Conservation (phyloP, 108 stramenopile genomes). For the Nitzschia sp. region DNA sequence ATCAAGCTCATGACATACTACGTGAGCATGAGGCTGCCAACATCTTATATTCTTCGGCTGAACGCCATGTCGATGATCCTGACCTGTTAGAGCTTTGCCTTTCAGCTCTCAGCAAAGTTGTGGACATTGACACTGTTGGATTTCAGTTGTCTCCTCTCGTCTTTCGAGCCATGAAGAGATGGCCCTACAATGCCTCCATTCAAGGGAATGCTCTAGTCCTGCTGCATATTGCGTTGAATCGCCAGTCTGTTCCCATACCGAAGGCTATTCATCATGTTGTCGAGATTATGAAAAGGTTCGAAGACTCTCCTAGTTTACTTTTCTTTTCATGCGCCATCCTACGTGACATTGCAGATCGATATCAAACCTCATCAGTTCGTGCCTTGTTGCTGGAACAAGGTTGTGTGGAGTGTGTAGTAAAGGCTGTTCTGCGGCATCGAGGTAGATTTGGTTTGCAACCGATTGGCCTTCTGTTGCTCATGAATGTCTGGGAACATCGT, state of each 20-base stretch:
- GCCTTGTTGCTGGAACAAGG: neutral
- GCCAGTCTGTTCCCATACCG: neutral
- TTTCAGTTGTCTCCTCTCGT: neutral
- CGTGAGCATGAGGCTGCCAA: neutral
- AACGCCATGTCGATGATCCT: conserved; percentile 4
- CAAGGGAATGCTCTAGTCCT: conserved; percentile 12
- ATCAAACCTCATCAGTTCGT: neutral
- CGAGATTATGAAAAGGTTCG: conserved; percentile 8
- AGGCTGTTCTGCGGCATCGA: conserved; percentile 4
- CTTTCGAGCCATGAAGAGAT: neutral
- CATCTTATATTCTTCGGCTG: conserved; percentile 1
- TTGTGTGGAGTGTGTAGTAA: conserved; percentile 9
- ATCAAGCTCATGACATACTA: neutral
- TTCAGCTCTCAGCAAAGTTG: conserved; percentile 13
- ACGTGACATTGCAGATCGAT: conserved; percentile 4
- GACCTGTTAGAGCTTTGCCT: conserved; percentile 12
- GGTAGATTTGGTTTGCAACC: conserved; percentile 8
- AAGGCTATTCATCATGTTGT: neutral
- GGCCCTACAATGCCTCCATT: neutral
- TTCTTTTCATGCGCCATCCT: conserved; percentile 16
- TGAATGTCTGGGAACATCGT: conserved; percentile 18
- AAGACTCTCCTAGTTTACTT: neutral
- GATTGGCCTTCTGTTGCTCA: conserved; percentile 6
- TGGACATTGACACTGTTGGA: neutral
- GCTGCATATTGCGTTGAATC: neutral